phyloP scores from a whole-genome alignment of 192 early-diverging fungal species.

The Coemansia sp. region DNA sequence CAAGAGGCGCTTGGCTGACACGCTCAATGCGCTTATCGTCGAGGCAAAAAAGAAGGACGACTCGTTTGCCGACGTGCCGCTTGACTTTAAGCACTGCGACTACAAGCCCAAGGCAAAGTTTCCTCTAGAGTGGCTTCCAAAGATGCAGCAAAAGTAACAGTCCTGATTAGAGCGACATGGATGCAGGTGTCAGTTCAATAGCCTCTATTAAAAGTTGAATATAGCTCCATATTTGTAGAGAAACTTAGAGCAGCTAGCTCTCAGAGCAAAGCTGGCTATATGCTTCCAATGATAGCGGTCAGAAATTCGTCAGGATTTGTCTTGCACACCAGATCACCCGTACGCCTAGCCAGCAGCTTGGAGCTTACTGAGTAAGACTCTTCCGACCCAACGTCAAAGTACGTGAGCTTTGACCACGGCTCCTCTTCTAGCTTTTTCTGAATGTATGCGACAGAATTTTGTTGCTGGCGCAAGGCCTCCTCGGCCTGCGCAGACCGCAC shows the following conservation, averaged over 20 bases:
- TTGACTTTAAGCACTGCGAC: constrained; percentile 37
- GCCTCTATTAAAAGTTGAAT: too few species aligned
- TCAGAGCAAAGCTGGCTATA: constrained; percentile 23
- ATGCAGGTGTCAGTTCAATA: not conserved
- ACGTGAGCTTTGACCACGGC: constrained; percentile 68
- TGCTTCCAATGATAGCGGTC: constrained; percentile 40
- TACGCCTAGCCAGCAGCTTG: constrained; percentile 35
- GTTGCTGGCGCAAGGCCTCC: constrained; percentile 62
- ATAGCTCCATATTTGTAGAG: too few species aligned
- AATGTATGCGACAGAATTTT: constrained; percentile 58
- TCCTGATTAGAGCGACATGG: not conserved
- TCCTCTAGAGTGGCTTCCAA: constrained; percentile 43
- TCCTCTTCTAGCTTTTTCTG: constrained; percentile 72
- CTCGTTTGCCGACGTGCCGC: constrained; percentile 43
- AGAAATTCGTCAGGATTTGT: constrained; percentile 40
- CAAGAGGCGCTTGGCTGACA: constrained; percentile 49
- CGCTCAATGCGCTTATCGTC: constrained; percentile 29
- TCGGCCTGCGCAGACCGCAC: constrained; percentile 67
- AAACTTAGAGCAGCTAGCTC: not conserved
- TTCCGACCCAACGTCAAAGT: constrained; percentile 58
- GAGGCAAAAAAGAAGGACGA: constrained; percentile 53
- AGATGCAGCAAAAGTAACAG: constrained; percentile 1
- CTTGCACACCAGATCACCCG: constrained; percentile 29
- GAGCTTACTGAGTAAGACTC: constrained; percentile 22
- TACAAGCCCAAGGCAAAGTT: constrained; percentile 30